A percentile compares a stretch with the other conserved stretches of the same genome.
These are phyloP conservation scores for Trichosanthes truncata DNA, from an alignment of 306 rosid genomes.

Conservation along the genomic window DNA sequence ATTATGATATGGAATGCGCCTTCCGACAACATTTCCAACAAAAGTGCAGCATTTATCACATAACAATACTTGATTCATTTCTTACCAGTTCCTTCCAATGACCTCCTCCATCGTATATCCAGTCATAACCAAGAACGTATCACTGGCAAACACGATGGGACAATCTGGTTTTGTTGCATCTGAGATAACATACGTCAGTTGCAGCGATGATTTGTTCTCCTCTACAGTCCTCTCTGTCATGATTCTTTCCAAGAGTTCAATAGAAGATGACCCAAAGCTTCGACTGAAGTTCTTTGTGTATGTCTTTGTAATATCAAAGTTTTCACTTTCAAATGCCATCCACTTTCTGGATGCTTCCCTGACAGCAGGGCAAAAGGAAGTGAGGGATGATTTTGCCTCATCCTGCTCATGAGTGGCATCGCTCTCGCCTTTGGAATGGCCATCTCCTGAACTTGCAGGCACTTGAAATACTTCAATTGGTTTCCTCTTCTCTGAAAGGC, in stretches of 20 bases:
- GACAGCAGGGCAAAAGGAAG: constrained; percentile 11
- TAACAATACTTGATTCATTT: background rate
- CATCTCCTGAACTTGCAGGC: background rate
- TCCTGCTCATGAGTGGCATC: background rate
- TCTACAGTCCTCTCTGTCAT: constrained; percentile 58
- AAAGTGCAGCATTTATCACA: background rate
- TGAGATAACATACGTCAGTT: constrained; percentile 85
- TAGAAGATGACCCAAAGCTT: background rate
- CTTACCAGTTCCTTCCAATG: constrained; percentile 86
- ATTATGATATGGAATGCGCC: background rate
- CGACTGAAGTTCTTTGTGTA: constrained; percentile 1
- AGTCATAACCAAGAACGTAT: constrained; percentile 74
- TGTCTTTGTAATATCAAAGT: background rate
- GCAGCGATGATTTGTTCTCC: constrained; percentile 52
- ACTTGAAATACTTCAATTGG: constrained; percentile 8
- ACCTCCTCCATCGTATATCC: constrained; percentile 79
- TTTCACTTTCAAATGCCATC: constrained; percentile 67
- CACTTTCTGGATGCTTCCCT: constrained; percentile 35
- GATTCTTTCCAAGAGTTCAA: constrained; percentile 33
- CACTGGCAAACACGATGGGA: constrained; percentile 84
- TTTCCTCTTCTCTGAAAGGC: background rate
- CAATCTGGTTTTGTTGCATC: constrained; percentile 89
- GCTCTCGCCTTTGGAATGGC: background rate
- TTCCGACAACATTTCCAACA: background rate
- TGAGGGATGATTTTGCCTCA: background rate